phyloP scores from a whole-genome alignment of 2,329 filamentous ascomycete genomes.

The Penicillium verrucosum region DNA sequence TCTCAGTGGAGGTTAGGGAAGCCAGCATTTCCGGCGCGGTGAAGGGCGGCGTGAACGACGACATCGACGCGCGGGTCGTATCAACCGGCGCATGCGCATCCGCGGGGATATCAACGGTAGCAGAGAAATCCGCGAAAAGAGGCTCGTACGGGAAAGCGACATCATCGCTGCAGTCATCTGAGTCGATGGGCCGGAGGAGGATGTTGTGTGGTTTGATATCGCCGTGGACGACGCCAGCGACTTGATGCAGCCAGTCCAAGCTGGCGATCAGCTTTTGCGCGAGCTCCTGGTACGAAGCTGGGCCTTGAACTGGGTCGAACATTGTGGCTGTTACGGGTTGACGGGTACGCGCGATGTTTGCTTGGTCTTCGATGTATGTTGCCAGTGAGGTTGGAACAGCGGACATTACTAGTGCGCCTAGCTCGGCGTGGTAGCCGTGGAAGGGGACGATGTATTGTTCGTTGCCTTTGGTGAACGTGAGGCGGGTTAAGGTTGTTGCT shows the following conservation, averaged over 20 bases:
- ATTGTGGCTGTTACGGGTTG: constrained; percentile 42
- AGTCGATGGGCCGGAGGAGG: constrained; percentile 33
- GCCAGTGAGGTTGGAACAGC: constrained; percentile 45
- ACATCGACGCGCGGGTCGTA: constrained; percentile 27
- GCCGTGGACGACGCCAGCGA: constrained; percentile 44
- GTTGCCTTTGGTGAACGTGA: constrained; percentile 33
- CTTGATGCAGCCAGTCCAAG: constrained; percentile 44
- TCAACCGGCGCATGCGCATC: constrained; percentile 8
- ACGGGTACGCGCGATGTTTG: constrained; percentile 25
- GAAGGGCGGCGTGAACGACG: constrained; percentile 46
- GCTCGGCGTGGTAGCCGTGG: constrained; percentile 40
- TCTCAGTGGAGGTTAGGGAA: constrained; percentile 35
- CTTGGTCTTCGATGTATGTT: constrained; percentile 40
- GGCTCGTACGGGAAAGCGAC: constrained; percentile 38
- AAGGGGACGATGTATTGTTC: constrained; percentile 44
- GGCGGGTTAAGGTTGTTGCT: constrained; percentile 41
- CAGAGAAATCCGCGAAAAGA: constrained; percentile 47
- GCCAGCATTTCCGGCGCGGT: constrained; percentile 46
- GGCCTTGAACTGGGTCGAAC: constrained; percentile 46
- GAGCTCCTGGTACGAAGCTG: constrained; percentile 39
- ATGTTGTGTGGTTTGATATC: constrained; percentile 50
- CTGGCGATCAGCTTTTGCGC: constrained; percentile 41
- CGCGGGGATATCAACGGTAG: constrained; percentile 30
- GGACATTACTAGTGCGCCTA: constrained; percentile 43
- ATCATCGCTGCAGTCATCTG: constrained; percentile 5